Conservation (phyloP, 257 asterid species). For the Penstemon barbatus region DNA sequence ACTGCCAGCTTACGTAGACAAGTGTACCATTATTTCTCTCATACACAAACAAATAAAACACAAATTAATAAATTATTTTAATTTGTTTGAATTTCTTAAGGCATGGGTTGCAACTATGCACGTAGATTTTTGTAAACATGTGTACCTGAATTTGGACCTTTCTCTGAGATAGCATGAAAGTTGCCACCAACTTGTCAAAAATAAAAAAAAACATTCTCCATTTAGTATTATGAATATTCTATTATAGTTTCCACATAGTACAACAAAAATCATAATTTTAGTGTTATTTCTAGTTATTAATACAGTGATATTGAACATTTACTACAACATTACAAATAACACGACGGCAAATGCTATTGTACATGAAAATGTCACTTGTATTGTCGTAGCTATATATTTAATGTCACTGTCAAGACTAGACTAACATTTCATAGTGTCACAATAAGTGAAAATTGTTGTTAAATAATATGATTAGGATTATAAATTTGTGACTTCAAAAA, state of each 20-base stretch:
- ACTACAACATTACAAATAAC: no score
- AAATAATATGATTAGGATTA: no score
- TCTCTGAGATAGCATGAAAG: neutral
- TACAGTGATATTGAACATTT: no score
- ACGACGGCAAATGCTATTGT: no score
- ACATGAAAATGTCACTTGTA: no score
- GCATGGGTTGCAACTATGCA: slow-evolving; percentile 30
- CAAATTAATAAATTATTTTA: neutral
- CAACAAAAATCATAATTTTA: no score
- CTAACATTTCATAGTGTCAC: no score
- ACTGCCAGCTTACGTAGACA: slow-evolving; percentile 44
- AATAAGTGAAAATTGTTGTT: no score
- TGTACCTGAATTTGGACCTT: slow-evolving; percentile 42
- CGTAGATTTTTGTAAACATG: slow-evolving; percentile 36
- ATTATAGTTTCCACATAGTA: slow-evolving; percentile 3
- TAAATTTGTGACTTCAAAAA: no score
- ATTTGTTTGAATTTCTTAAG: slow-evolving; percentile 29
- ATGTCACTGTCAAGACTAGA: no score
- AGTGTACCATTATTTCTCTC: slow-evolving; percentile 25
- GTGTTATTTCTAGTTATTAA: no score
- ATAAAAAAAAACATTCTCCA: neutral
- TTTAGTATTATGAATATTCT: neutral
- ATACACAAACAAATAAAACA: neutral
- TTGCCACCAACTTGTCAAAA: slow-evolving; percentile 33
- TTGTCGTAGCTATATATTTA: no score